Base-by-base conservation (phyloP, 257 asterid species). In the Gentiana macrophylla region DNA sequence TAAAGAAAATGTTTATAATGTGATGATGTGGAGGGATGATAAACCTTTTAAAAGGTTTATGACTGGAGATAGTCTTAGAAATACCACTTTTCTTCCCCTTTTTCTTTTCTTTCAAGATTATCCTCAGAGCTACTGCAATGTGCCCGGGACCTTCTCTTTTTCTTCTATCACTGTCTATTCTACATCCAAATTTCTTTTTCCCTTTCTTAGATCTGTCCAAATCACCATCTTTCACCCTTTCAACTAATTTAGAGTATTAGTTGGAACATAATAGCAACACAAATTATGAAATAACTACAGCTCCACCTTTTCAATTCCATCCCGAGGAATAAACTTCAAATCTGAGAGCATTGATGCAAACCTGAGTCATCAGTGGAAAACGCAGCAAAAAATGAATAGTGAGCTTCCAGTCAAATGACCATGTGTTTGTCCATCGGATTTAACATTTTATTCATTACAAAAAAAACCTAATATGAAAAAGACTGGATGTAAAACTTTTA, bases 71-170 rank as follows among this genome's bases (percentile, higher is more conserved):
- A 15, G 24, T 15, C 24, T 15, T 89, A 74, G 56, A 74, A 81
- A 69, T 86, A 83, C 98, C 96, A 84, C 63, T 87, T 90, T 68
- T 80, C 82, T 67, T 86, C 24, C 57, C 75, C 65, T 12, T 70
- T 70, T 68, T 76, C 79, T 61, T 84, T 78, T 73, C 63, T 81
- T 56, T 73, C 92, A 49, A 77, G 73, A 64, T 64, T 94, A 35
- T 82, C 94, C 10, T 81, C 94, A 11, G 94, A 81, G 53, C 89
- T 83, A 71, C 77, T 70, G 67, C 70, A 59, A 12, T 34, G 68
- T 0, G 84, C 59, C 9, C 32, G 68, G 1, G 84, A 78, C 12
- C 61, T 71, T 76, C 62, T 83, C 52, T 79, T 54, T 72, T 80
- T 59, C 53, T 64, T 56, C 74, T 57, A 59, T 53, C 68, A 24